These are phyloP conservation scores for Citrus reticulata DNA, from an alignment of 345 rosid genomes.

Conservation along the genomic window DNA sequence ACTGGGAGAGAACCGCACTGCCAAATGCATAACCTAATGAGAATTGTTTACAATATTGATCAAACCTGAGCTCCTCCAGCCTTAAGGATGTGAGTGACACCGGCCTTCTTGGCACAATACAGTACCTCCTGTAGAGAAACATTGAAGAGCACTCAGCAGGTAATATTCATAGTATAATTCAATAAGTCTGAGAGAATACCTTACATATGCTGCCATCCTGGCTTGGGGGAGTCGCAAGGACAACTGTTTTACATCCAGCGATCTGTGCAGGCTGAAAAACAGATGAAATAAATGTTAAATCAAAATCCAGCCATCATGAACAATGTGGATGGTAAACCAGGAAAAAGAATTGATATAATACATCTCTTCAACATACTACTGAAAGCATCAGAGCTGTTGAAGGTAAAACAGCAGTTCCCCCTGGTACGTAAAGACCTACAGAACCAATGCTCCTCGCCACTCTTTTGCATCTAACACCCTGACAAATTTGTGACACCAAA, in stretches of 20 bases:
- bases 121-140: slow-evolving; percentile 59
- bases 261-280: slow-evolving; percentile 78
- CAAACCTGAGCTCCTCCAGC: slow-evolving; percentile 97
- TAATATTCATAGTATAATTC: neutral
- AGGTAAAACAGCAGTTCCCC: slow-evolving; percentile 92
- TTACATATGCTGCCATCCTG: slow-evolving; percentile 82
- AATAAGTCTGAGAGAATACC: slow-evolving; percentile 34
- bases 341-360: neutral
- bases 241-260: slow-evolving; percentile 85
- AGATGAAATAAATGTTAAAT: slow-evolving; percentile 15
- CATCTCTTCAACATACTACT: slow-evolving; percentile 47
- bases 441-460: slow-evolving; percentile 85
- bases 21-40: neutral
- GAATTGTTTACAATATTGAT: slow-evolving; percentile 6
- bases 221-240: slow-evolving; percentile 86
- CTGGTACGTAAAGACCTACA: slow-evolving; percentile 94
- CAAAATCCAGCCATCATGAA: neutral
- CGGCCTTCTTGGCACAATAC: slow-evolving; percentile 88
- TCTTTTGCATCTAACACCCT: slow-evolving; percentile 92
- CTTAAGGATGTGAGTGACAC: slow-evolving; percentile 92
- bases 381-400: slow-evolving; percentile 95
- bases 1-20: neutral
- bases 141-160: neutral
- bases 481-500: slow-evolving; percentile 4
- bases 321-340: neutral